These are phyloP conservation scores for Ajuga reptans DNA, from an alignment of 305 asterid genomes.

Conservation along the genomic window DNA sequence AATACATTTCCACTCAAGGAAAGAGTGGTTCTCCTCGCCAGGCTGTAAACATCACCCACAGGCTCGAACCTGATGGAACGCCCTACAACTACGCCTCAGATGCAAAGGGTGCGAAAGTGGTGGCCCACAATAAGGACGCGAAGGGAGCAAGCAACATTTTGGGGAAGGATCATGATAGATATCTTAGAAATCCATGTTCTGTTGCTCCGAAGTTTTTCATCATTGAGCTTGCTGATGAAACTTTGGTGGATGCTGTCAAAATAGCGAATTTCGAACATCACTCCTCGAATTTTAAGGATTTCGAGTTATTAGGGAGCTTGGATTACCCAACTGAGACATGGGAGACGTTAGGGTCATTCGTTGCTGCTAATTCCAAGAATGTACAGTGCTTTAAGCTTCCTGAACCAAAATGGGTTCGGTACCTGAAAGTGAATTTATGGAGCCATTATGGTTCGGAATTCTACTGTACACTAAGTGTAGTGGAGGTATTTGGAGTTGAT, in stretches of 20 bases:
- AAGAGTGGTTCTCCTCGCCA: conserved; percentile 40
- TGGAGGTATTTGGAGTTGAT: conserved; percentile 95
- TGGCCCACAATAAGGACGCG: conserved; percentile 79
- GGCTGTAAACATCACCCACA: conserved; percentile 57
- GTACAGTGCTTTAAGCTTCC: conserved; percentile 72
- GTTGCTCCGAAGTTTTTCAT: conserved; percentile 58
- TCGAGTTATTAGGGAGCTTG: conserved; percentile 73
- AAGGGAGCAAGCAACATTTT: conserved; percentile 74
- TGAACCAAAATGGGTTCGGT: conserved; percentile 87
- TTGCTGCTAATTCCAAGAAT: conserved; percentile 82
- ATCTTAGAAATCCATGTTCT: conserved; percentile 86
- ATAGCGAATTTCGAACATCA: conserved; percentile 89
- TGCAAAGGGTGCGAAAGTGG: conserved; percentile 91
- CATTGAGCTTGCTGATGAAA: conserved; percentile 83
- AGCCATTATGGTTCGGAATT: conserved; percentile 93
- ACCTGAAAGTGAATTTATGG: conserved; percentile 63
- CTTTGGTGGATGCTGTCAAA: conserved; percentile 74
- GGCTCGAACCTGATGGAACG: conserved; percentile 88
- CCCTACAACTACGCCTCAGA: conserved; percentile 86
- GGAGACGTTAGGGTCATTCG: conserved; percentile 60
- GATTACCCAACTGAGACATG: conserved; percentile 71
- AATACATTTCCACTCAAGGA: conserved; percentile 48
- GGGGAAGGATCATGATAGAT: conserved; percentile 81
- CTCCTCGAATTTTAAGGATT: conserved; percentile 79
- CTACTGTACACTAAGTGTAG: conserved; percentile 75